Percentiles rank a stretch among this genome's conserved stretches.
phyloP scores from a whole-genome alignment of 1,139 yeast genomes.

The Yamadazyma conglobata region DNA sequence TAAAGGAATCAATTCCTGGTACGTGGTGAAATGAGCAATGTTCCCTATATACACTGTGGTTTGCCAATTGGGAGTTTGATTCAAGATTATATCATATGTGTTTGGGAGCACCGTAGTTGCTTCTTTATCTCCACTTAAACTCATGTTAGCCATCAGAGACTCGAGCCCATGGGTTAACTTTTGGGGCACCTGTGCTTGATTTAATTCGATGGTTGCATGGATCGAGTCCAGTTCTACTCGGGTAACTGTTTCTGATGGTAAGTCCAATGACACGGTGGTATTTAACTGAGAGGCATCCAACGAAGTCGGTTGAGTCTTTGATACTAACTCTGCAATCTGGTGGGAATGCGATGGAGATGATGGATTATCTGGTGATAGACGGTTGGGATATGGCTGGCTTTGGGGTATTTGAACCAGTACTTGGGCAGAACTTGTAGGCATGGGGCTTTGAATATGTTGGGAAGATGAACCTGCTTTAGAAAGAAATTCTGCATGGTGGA shows the following conservation, averaged over 20 bases:
- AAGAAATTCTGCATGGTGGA: background rate
- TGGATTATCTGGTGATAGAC: no score
- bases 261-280: background rate
- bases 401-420: background rate
- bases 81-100: constrained; percentile 64
- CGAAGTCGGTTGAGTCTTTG: background rate
- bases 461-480: background rate
- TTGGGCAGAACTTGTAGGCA: background rate
- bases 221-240: no score
- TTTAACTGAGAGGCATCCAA: background rate
- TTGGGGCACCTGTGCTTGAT: background rate
- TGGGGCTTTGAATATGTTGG: background rate
- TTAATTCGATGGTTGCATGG: background rate
- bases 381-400: constrained; percentile 1
- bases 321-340: no score
- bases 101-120: constrained; percentile 21
- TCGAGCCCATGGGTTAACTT: no score
- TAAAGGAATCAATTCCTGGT: constrained; percentile 70
- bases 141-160: background rate
- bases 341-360: constrained; percentile 1
- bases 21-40: constrained; percentile 72
- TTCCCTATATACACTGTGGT: constrained; percentile 90
- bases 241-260: background rate
- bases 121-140: background rate
- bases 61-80: constrained; percentile 80